Evolutionary conservation across 2,329 filamentous ascomycete genomes (phyloP).

Genomic region (Beauveria sp.): DNA sequence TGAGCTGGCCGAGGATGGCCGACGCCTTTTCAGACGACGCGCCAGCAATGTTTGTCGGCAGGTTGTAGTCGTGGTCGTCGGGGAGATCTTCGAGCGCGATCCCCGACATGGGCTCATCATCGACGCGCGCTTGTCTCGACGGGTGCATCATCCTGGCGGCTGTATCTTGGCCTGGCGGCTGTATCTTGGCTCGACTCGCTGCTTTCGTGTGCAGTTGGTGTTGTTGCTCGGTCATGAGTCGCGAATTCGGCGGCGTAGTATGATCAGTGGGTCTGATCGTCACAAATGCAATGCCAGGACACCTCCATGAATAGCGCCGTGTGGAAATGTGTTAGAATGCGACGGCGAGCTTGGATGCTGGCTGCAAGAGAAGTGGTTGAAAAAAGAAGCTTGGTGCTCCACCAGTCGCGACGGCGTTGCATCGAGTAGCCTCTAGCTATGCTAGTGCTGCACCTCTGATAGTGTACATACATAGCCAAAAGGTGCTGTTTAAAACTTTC

Average conservation of each 20-base stretch:
- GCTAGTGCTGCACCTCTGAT: not conserved
- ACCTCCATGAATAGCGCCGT: not conserved
- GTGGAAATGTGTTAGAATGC: not conserved
- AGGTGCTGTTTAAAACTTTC: not conserved
- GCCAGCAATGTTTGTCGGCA: conserved; percentile 57
- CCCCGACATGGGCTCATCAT: conserved; percentile 59
- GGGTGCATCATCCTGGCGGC: conserved; percentile 64
- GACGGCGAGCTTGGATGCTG: not conserved
- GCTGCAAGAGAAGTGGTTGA: not conserved
- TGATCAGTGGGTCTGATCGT: not conserved
- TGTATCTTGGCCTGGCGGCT: conserved; percentile 18
- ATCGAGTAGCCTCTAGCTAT: too few species aligned
- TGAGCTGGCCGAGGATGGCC: conserved; percentile 79
- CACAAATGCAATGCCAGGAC: too few species aligned
- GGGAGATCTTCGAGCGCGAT: conserved; percentile 45
- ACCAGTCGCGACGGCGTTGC: not conserved
- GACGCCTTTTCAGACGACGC: conserved; percentile 75
- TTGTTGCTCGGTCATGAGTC: not conserved
- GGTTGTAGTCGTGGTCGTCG: conserved; percentile 75
- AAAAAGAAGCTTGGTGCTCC: conserved; percentile 10
- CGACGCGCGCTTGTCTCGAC: conserved; percentile 85
- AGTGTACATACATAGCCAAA: not conserved
- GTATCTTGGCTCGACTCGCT: not conserved
- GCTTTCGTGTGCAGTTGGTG: not conserved
- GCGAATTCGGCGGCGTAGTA: not conserved